Conservation (phyloP, 2,329 filamentous ascomycete species). For the Penicillium aurantiogriseum region DNA sequence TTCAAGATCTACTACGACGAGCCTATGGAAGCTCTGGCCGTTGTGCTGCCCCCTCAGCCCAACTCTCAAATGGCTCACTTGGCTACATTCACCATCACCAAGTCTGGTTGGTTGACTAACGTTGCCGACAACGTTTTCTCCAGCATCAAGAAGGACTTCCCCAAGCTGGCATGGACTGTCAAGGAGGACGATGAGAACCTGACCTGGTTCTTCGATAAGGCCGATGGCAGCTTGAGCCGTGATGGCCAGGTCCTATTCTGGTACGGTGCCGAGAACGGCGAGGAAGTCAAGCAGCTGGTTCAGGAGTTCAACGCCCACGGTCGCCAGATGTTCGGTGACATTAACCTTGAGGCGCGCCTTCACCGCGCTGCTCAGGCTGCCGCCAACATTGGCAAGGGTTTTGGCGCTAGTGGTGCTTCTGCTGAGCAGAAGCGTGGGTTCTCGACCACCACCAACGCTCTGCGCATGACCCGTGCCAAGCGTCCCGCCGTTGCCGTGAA, state of each 20-base stretch:
- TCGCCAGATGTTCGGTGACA: conserved; percentile 81
- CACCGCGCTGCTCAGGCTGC: conserved; percentile 73
- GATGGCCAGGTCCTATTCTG: conserved; percentile 92
- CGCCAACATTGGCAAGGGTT: conserved; percentile 52
- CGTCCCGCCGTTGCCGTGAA: conserved; percentile 32
- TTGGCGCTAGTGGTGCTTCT: conserved; percentile 48
- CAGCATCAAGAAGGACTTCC: conserved; percentile 89
- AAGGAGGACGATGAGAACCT: conserved; percentile 94
- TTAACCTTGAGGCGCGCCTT: conserved; percentile 83
- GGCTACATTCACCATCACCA: conserved; percentile 88
- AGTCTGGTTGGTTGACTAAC: conserved; percentile 90
- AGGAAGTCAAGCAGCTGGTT: conserved; percentile 80
- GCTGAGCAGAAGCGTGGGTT: conserved; percentile 65
- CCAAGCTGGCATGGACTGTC: conserved; percentile 93
- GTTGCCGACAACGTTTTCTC: conserved; percentile 93
- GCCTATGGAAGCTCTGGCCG: conserved; percentile 84
- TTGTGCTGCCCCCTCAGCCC: conserved; percentile 73
- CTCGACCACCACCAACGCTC: conserved; percentile 55
- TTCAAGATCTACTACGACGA: conserved; percentile 97
- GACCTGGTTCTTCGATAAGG: conserved; percentile 97
- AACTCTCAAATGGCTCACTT: conserved; percentile 73
- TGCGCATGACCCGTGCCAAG: conserved; percentile 36
- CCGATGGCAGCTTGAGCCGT: conserved; percentile 83
- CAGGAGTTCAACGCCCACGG: conserved; percentile 81
- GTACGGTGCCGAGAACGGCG: conserved; percentile 81